Base-by-base conservation (phyloP, 176 grass and related monocot genomes). In the Poa annua region DNA sequence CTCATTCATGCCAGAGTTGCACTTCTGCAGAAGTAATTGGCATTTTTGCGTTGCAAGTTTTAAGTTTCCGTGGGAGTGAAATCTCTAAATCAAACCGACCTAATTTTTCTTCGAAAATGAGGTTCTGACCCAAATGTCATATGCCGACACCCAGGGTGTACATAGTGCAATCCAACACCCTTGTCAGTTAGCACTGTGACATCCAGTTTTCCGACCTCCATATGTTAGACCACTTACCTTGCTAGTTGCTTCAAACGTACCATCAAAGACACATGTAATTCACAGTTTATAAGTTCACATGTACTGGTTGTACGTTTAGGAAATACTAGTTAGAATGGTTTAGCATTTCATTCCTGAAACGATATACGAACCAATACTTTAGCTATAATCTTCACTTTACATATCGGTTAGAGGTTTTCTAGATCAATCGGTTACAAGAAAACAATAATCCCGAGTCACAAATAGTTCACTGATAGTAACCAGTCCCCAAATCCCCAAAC, bases 381-480 rank as follows among this genome's bases (percentile, higher is more conserved):
- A 51, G 42, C 21, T 14, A 79, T 10, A 72, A 80, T 9, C 26
- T 62, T 85, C 4, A 67, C 14, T 34, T 83, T 34, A 75, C 47
- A 74, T 54, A 26, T 75, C 63, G n/a, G 2, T 55, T 71, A 42
- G 1, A 78, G 11, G 21, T 78, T 50, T 53, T 17, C 36, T 47
- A 45, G 45, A 48, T 48, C 45, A 48, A 48, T 48, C 45, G 12
- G 45, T 60, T 68, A 57, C 48, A 50, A 25, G 56, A 71, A 5
- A 68, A 21, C n/a, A 15, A 20, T 82, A 14, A 66, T 53, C 67
- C 13, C 36, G 20, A 67, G 16, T n/a, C 41, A 26, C 16, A 80
- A 29, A 15, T 35, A 7, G 15, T 0, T 4, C 8, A 36, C 13
- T 53, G 8, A 50, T 13, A 33, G 3, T 75, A 24, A 80, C 19